Evolutionary conservation across 768 basidiomycete species (phyloP), one percentile per base, ranked within the genome.

Genomic region (Flagelloscypha sp.): DNA sequence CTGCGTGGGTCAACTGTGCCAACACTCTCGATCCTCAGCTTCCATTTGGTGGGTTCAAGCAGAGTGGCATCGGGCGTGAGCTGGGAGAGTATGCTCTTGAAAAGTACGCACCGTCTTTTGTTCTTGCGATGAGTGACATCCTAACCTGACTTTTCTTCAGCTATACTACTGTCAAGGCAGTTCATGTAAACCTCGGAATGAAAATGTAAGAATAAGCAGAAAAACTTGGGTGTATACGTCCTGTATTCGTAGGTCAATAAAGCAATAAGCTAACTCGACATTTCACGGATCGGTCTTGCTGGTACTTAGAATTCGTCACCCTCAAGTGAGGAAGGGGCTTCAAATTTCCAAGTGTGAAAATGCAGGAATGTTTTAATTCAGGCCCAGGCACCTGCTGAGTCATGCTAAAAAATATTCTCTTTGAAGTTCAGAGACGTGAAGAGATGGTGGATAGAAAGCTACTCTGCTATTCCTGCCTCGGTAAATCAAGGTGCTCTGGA

Each of bases 41-140:
- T 27, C 79, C 80, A 6, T 82, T 81, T 49, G 79, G 80, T 34
- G 80, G 81, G 28, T 84, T 65, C 67, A 84, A 82, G 66, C 75
- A 81, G 55, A 74, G 71, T 20, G 82, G 80, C 37, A 71, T 82
- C 40, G 82, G 80, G 9, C 65, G 79, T 38, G 81, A 83, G 53
- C 58, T 77, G 30, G 76, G 80, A 44, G 70, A 79, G 54, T 76
- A 81, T 50, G 80, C 75, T 8, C 44, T 73, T 37, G 55, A 61
- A 27, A 69, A 67, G 72, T 74, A 40, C 12, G 71, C 64, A 2
- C 18, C 15, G 6, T 38, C 30, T 19, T 9, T 9, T 27, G 19
- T n/a, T 41, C n/a, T 16, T 1, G 17, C 16, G 15, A 30, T 24
- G 28, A 52, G 42, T 37, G 24, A 12, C 21, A 17, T 11, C 24